Percentiles rank a stretch among this genome's conserved stretches.
These are phyloP conservation scores for Aegle marmelos DNA, from an alignment of 345 rosid species.

Conservation along the genomic window DNA sequence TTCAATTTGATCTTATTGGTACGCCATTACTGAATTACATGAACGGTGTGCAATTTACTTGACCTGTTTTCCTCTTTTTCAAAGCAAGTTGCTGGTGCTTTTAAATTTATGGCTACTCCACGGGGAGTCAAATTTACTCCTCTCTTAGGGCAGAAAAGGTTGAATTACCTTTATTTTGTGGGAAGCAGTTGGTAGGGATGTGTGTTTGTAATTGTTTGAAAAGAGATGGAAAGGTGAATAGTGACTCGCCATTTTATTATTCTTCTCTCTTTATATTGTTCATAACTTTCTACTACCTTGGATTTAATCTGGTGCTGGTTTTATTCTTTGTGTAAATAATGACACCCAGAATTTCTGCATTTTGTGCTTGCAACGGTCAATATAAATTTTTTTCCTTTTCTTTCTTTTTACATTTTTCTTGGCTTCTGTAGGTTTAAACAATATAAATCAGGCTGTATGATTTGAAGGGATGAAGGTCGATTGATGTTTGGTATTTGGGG, in stretches of 20 bases:
- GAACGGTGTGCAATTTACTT: slow-evolving; percentile 9
- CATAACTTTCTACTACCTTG: slow-evolving; percentile 4
- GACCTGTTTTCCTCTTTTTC: slow-evolving; percentile 13
- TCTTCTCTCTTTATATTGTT: slow-evolving; percentile 14
- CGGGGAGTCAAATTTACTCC: slow-evolving; percentile 21
- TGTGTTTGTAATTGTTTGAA: slow-evolving; percentile 39
- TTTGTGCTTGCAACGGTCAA: not conserved
- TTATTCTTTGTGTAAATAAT: slow-evolving; percentile 39
- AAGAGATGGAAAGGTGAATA: slow-evolving; percentile 18
- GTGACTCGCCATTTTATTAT: slow-evolving; percentile 12
- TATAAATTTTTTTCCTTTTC: not conserved
- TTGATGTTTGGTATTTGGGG: not conserved
- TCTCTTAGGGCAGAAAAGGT: slow-evolving; percentile 12
- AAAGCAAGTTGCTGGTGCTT: slow-evolving; percentile 14
- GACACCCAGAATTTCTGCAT: not conserved
- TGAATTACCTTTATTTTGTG: slow-evolving; percentile 11
- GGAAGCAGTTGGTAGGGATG: slow-evolving; percentile 12
- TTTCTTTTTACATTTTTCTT: not conserved
- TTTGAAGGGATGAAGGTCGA: not conserved
- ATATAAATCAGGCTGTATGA: too few relatives aligned
- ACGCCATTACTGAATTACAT: not conserved
- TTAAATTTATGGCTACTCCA: slow-evolving; percentile 5
- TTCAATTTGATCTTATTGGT: slow-evolving; percentile 16
- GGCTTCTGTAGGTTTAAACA: not conserved
- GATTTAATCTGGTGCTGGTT: slow-evolving; percentile 33